phyloP scores from a whole-genome alignment of 1,284 basidiomycete genomes.

The Athelia psychrophila region DNA sequence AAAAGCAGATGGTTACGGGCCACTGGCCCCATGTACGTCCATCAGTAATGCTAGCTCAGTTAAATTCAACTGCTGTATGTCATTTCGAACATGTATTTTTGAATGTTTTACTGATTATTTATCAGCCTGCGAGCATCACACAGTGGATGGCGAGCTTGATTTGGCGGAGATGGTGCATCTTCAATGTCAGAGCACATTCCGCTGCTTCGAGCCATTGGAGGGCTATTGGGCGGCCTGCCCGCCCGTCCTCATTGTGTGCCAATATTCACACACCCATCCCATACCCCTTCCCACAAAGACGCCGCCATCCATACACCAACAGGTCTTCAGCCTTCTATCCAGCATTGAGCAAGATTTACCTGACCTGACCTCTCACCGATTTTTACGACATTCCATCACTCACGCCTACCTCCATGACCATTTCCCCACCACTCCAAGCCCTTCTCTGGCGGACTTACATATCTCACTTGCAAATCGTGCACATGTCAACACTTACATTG shows the following conservation, averaged over 20 bases:
- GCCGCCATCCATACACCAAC: constrained; percentile 5
- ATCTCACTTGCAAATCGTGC: constrained; percentile 16
- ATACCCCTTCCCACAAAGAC: constrained; percentile 16
- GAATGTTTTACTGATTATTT: background rate
- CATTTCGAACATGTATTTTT: too few relatives aligned
- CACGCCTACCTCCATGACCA: constrained; percentile 9
- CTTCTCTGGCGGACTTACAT: constrained; percentile 20
- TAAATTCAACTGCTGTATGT: constrained; percentile 16
- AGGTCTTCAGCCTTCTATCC: constrained; percentile 6
- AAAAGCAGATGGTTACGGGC: constrained; percentile 14
- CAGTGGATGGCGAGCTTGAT: background rate
- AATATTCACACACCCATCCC: constrained; percentile 13
- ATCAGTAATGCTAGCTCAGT: constrained; percentile 10
- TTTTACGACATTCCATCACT: constrained; percentile 16
- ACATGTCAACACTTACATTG: constrained; percentile 16
- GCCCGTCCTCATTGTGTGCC: constrained; percentile 7
- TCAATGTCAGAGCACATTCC: constrained; percentile 9
- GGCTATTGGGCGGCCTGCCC: constrained; percentile 13
- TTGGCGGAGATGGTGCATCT: constrained; percentile 6
- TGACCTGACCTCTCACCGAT: constrained; percentile 18
- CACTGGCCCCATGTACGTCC: constrained; percentile 9
- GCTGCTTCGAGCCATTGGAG: constrained; percentile 12
- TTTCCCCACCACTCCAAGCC: constrained; percentile 5
- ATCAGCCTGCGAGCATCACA: constrained; percentile 13
- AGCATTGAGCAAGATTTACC: constrained; percentile 13